Evolutionary conservation across 1,284 basidiomycete species (phyloP), one percentile per base, ranked within the genome.

Genomic region (Fomitopsis schrenkii): DNA sequence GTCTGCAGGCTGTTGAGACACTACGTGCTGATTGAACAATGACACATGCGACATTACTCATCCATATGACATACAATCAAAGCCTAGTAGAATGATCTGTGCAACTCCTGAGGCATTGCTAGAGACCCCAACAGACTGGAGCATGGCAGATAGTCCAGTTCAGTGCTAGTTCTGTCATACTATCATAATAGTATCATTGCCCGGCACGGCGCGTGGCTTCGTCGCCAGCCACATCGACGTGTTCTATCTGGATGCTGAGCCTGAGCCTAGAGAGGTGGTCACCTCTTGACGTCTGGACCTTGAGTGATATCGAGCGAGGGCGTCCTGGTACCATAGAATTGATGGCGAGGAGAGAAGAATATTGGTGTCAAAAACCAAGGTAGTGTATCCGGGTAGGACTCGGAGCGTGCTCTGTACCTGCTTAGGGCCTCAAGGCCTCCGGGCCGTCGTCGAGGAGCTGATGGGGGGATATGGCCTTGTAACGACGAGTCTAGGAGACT

Each of bases 301-400:
- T 98, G 75, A 98, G 85, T 17, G 87, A 90, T 4, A 80, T 78
- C 0, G 87, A 76, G 67, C 94, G 90, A 5, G 87, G 83, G 56
- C 90, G 62, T 98, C 82, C 61, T 98, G 80, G 10, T 87, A 83
- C 2, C 84, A 75, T 63, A 98, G 82, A 63, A 90, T 79, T 0
- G 85, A 75, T 6, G 97, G 78, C 0, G 91, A 91, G 0, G 92
- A 91, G 5, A 98, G 82, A 0, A 98, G 78, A 62, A 98, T 91
- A 77, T 98, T 98, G 55, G 96, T 98, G 76, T 98, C 96, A 68
- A 98, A 81, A 6, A 99, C 88, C 58, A 99, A 87, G 44, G 91
- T 82, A 1, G 94, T 95, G 74, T 95, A 97, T 1, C 96, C 95
- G 0, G 94, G 84, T 6, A 93, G 77, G 61, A 94, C 83, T 44